Base-by-base conservation (phyloP, 2,329 filamentous ascomycete species). In the Sporothrix curviconia region DNA sequence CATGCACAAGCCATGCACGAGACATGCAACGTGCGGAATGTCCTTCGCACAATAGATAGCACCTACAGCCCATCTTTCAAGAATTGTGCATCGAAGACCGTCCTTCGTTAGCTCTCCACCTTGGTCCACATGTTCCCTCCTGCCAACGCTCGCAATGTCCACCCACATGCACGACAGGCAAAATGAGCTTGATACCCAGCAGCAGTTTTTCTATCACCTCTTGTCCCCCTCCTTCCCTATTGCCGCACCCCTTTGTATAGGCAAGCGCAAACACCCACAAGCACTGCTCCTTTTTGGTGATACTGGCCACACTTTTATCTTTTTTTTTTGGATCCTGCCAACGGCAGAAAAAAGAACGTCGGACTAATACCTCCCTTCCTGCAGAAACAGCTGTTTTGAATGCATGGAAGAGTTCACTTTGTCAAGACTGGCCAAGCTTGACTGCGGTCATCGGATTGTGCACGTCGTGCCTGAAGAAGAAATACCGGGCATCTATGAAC, bases 381-480 rank as follows among this genome's bases (percentile, higher is more conserved):
- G 17, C 64, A 90, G 85, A 59, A 78, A 86, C 44, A 80, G 87
- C 65, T 95, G 90, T 65, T 74, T 90, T 49, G 82, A 81, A 24
- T 95, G 90, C 67, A 74, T 85, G 66, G 85, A 89, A 61, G 84
- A 89, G 61, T 73, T 87, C 2, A 82, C 84, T 1, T 66, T 78
- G 9, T 76, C 76, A 59, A 84, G 83, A 69, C 81, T 86, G 34
- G 84, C 84, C 37, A 88, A 85, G 68, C 80, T 95, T 36, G 80
- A 82, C 63, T 95, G 91, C 68, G 84, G 84, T 3, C 90, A 95
- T 70, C 82, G 84, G 61, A 91, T 92, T n/a, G 86, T 95, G 91
- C 70, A 78, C 87, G 62, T 69, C 78, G 7, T 95, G 91, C 69
- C 75, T 96, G 40, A 86, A 84, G 69, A 82, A 84, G 51, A 79